Evolutionary conservation across 352 stramenopile species (phyloP).

Genomic region (Pythium scleroteichum): DNA sequence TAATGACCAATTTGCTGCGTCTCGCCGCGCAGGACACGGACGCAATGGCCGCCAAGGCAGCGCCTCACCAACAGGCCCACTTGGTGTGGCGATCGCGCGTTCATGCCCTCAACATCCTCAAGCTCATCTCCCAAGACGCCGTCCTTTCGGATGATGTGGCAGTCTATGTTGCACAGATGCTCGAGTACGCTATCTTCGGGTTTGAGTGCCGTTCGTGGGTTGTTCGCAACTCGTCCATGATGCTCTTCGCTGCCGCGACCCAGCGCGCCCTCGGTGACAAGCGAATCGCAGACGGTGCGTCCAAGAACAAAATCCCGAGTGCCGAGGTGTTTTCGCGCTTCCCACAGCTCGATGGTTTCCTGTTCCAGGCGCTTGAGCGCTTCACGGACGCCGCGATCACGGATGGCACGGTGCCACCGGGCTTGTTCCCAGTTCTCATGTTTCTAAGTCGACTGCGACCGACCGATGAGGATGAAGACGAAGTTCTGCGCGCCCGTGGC

Average conservation of each 20-base stretch:
- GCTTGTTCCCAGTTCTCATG: constrained; percentile 76
- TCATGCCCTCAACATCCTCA: constrained; percentile 89
- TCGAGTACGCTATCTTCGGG: constrained; percentile 77
- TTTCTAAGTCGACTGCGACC: constrained; percentile 77
- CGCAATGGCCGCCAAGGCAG: constrained; percentile 25
- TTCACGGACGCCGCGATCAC: constrained; percentile 28
- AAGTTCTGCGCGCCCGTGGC: constrained; percentile 12
- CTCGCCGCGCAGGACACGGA: constrained; percentile 67
- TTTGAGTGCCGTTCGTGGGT: constrained; percentile 87
- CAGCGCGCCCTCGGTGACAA: constrained; percentile 85
- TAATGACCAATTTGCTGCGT: constrained; percentile 69
- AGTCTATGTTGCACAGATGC: constrained; percentile 83
- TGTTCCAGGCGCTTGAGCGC: constrained; percentile 54
- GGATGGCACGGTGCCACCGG: constrained; percentile 43
- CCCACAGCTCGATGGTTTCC: constrained; percentile 59
- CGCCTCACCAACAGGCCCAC: constrained; percentile 44
- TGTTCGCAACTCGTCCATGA: constrained; percentile 91
- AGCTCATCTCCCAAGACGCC: constrained; percentile 88
- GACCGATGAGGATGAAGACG: constrained; percentile 53
- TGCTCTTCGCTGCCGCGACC: constrained; percentile 85
- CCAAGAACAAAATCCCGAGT: constrained; percentile 59
- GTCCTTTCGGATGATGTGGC: constrained; percentile 84
- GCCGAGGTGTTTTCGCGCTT: constrained; percentile 82
- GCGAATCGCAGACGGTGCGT: constrained; percentile 74
- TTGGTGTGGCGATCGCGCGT: constrained; percentile 74